These are phyloP conservation scores for Microstegium vimineum DNA, from an alignment of 176 grass and related monocot species.

Conservation along the genomic window DNA sequence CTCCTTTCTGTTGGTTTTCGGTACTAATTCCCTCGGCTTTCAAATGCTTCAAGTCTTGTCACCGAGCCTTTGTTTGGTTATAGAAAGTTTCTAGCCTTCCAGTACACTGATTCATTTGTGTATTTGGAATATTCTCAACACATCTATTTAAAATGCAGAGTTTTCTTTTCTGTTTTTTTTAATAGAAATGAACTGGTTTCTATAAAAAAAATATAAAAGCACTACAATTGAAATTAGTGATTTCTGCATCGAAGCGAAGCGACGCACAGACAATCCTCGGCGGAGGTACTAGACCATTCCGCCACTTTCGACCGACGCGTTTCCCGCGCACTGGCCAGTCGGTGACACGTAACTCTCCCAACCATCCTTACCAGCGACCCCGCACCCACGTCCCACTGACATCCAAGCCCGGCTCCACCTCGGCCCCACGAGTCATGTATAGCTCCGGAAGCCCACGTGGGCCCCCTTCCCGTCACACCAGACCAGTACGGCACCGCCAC, in stretches of 20 bases:
- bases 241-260: background rate
- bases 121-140: too few relatives aligned
- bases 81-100: too few relatives aligned
- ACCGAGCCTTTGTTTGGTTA: too few relatives aligned
- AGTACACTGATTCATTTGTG: too few relatives aligned
- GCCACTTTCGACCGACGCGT: conserved; percentile 38
- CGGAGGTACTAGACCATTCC: conserved; percentile 40
- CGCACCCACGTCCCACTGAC: rapidly evolving
- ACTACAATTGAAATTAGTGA: background rate
- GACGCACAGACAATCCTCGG: conserved; percentile 32
- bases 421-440: background rate
- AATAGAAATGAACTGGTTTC: too few relatives aligned
- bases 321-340: conserved; percentile 36
- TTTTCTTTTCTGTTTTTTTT: too few relatives aligned
- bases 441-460: rapidly evolving
- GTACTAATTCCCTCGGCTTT: background rate
- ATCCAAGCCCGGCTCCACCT: rapidly evolving
- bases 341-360: conserved; percentile 32
- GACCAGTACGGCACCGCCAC: background rate
- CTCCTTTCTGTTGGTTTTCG: too few relatives aligned
- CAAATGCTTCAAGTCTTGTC: too few relatives aligned
- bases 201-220: rapidly evolving
- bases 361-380: rapidly evolving
- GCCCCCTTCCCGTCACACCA: background rate
- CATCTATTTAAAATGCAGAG: too few relatives aligned